phyloP scores from a whole-genome alignment of 140 eudicot genomes.

The Oenanthe javanica region DNA sequence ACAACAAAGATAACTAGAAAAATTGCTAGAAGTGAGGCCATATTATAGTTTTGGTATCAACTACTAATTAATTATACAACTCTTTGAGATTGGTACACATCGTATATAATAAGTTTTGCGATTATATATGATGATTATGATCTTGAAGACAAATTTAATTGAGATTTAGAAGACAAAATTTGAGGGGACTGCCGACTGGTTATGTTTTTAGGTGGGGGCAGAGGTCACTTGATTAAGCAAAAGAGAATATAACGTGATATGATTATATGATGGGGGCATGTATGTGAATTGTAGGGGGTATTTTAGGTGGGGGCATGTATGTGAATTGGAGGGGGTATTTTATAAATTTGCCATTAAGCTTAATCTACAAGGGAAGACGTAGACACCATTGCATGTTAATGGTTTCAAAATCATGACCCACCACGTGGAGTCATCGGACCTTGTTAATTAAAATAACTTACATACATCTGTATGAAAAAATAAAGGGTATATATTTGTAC shows the following conservation, averaged over 20 bases:
- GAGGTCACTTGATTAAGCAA: slow-evolving; percentile 13
- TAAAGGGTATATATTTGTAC: too few relatives aligned
- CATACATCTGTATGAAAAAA: background rate
- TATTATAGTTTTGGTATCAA: background rate
- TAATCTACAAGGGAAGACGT: slow-evolving; percentile 31
- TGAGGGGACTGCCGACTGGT: background rate
- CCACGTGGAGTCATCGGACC: background rate
- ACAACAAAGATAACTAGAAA: background rate
- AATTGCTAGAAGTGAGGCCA: background rate
- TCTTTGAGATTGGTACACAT: background rate
- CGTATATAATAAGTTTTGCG: background rate
- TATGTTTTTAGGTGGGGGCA: slow-evolving; percentile 12
- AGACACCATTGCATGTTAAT: slow-evolving; percentile 34
- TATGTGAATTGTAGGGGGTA: too few relatives aligned
- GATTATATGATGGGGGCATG: background rate
- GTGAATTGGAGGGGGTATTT: too few relatives aligned
- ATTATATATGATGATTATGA: background rate
- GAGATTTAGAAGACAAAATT: background rate
- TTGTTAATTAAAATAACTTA: background rate
- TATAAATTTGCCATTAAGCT: slow-evolving; percentile 10
- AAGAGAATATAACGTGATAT: slow-evolving; percentile 19
- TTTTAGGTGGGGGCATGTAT: too few relatives aligned
- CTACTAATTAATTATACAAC: background rate
- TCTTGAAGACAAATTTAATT: background rate
- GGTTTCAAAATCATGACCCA: slow-evolving; percentile 19